These are phyloP conservation scores for Alternaria infectoria DNA, from an alignment of 2,329 filamentous ascomycete species.

Conservation along the genomic window DNA sequence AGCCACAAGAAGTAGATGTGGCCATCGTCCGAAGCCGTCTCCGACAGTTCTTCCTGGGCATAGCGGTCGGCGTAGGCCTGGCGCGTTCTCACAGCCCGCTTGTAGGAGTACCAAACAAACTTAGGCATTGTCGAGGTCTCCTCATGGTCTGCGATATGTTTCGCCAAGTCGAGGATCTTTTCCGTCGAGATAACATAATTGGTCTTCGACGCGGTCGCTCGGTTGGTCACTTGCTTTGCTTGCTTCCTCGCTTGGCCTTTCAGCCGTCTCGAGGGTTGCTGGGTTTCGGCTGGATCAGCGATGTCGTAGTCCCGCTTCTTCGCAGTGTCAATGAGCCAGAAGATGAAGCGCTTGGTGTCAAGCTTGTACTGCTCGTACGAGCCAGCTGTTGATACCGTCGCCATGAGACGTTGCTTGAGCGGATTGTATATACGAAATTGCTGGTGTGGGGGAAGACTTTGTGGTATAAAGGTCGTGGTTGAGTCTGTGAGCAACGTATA, in stretches of 20 bases:
- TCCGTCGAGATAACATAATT: background rate
- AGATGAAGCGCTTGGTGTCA: background rate
- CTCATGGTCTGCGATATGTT: background rate
- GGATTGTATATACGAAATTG: background rate
- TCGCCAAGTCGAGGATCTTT: background rate
- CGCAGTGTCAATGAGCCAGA: background rate
- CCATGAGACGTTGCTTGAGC: background rate
- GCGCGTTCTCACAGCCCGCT: background rate
- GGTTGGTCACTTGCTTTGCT: background rate
- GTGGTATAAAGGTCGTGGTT: background rate
- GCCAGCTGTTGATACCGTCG: background rate
- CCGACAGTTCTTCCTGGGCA: background rate
- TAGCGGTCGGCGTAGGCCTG: background rate
- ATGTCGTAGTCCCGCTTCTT: background rate
- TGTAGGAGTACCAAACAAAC: slow-evolving; percentile 1
- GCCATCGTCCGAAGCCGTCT: background rate
- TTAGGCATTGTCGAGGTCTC: background rate
- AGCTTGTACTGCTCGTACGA: slow-evolving; percentile 2
- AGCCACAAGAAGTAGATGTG: background rate
- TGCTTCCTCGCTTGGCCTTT: background rate
- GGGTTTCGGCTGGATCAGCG: background rate
- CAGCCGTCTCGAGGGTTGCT: background rate
- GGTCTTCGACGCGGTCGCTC: background rate
- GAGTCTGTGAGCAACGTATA: background rate
- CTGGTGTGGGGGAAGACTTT: background rate